A percentile compares a stretch with the other conserved stretches of the same genome.
phyloP scores from a whole-genome alignment of 2,329 filamentous ascomycete genomes.

The Hyphodiscus sp. region DNA sequence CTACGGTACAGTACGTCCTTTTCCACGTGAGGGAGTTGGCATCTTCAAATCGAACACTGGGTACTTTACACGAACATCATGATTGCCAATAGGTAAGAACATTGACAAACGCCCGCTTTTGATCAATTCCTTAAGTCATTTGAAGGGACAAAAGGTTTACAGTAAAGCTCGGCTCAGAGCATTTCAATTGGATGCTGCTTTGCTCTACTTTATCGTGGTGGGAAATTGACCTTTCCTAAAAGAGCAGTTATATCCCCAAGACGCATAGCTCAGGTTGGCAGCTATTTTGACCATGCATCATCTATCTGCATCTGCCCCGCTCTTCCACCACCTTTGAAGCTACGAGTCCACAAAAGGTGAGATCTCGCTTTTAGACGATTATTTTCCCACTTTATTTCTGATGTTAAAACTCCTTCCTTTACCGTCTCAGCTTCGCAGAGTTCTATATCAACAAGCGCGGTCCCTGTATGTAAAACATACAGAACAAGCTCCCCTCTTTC shows the following conservation, averaged over 20 bases:
- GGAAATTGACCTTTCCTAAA: slow-evolving; percentile 1
- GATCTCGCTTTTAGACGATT: neutral
- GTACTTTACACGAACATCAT: too few species aligned
- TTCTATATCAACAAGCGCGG: slow-evolving; percentile 6
- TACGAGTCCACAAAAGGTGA: slow-evolving; percentile 1
- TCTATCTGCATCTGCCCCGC: slow-evolving; percentile 2
- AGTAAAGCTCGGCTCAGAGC: neutral
- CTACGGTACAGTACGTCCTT: neutral
- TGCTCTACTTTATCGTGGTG: too few species aligned
- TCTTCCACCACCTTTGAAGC: slow-evolving; percentile 9
- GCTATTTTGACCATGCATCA: too few species aligned
- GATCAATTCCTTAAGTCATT: neutral
- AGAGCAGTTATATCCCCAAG: slow-evolving; percentile 4
- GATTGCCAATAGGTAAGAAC: neutral
- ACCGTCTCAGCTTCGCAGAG: slow-evolving; percentile 13
- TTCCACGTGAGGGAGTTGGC: too few species aligned
- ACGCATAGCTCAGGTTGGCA: too few species aligned
- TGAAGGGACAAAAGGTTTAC: neutral
- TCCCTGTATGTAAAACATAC: neutral
- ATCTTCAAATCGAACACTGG: too few species aligned
- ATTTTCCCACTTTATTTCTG: slow-evolving; percentile 2
- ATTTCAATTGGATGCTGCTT: slow-evolving; percentile 2
- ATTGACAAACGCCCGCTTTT: neutral
- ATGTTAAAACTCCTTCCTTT: slow-evolving; percentile 15
- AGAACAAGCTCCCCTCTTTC: neutral